phyloP scores from a whole-genome alignment of 768 basidiomycete genomes.

The Lyophyllum semitale region DNA sequence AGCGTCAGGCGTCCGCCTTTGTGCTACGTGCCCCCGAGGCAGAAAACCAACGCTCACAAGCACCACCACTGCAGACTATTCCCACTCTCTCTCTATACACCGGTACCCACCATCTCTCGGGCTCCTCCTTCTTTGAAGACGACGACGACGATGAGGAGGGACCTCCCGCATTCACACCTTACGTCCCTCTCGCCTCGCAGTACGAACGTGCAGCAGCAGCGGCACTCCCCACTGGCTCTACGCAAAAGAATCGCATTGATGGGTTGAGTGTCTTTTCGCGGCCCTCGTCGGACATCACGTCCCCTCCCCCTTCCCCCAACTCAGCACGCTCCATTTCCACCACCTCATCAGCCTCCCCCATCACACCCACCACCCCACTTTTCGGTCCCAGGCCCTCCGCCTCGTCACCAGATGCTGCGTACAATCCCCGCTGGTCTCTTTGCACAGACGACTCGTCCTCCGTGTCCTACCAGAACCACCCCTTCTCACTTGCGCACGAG shows the following conservation, averaged over 20 bases:
- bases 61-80: slow-evolving; percentile 7
- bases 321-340: slow-evolving; percentile 6
- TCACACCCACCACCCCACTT: slow-evolving; percentile 3
- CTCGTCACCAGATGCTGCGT: not conserved
- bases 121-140: slow-evolving; percentile 8
- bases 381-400: not conserved
- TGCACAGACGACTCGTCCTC: slow-evolving; percentile 16
- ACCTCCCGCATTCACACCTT: slow-evolving; percentile 11
- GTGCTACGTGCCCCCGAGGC: slow-evolving; percentile 8
- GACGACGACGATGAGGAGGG: slow-evolving; percentile 9
- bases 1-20: slow-evolving; percentile 20
- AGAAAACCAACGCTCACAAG: slow-evolving; percentile 3
- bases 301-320: slow-evolving; percentile 12
- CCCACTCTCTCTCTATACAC: slow-evolving; percentile 12
- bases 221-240: not conserved
- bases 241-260: not conserved
- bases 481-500: slow-evolving; percentile 10
- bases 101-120: not conserved
- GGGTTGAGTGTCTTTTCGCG: slow-evolving; percentile 13
- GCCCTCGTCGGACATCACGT: slow-evolving; percentile 15
- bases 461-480: slow-evolving; percentile 15
- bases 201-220: slow-evolving; percentile 11
- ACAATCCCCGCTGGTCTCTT: slow-evolving; percentile 15
- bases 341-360: slow-evolving; percentile 4
- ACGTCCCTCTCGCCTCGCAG: slow-evolving; percentile 15